Evolutionary conservation across 2,329 filamentous ascomycete species (phyloP).

Genomic region (Calcarisporium arbuscula): DNA sequence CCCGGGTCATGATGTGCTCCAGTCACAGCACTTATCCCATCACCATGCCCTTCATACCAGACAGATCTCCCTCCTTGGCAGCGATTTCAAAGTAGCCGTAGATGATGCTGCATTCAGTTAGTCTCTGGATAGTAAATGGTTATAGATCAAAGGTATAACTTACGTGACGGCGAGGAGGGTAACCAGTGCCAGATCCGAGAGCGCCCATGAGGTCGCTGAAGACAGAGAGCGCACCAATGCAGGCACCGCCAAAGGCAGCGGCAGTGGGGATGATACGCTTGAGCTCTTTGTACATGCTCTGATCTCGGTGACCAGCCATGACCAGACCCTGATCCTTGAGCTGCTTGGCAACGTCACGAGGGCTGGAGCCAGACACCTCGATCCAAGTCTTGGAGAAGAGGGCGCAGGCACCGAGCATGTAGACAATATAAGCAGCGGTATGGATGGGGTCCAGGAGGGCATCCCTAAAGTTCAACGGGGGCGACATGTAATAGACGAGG

Average conservation of each 20-base stretch:
- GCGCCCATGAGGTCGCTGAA: slow-evolving; percentile 93
- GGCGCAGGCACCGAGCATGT: slow-evolving; percentile 96
- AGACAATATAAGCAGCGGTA: slow-evolving; percentile 88
- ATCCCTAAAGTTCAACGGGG: slow-evolving; percentile 94
- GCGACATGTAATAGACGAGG: slow-evolving; percentile 99
- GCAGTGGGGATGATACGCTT: slow-evolving; percentile 99
- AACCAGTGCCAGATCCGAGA: slow-evolving; percentile 92
- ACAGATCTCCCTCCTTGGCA: slow-evolving; percentile 94
- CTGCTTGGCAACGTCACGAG: slow-evolving; percentile 97
- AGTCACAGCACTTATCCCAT: slow-evolving; percentile 58
- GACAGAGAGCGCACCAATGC: slow-evolving; percentile 95
- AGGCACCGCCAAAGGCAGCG: slow-evolving; percentile 95
- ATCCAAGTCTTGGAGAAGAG: slow-evolving; percentile 99
- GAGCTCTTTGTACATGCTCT: slow-evolving; percentile 99
- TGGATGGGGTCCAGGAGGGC: slow-evolving; percentile 95
- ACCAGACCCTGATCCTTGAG: slow-evolving; percentile 99
- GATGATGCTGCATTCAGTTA: slow-evolving; percentile 68
- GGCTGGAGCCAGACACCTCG: slow-evolving; percentile 95
- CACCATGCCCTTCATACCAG: slow-evolving; percentile 69
- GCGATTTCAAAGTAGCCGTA: slow-evolving; percentile 99
- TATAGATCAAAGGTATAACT: slow-evolving; percentile 41
- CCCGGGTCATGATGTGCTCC: no score
- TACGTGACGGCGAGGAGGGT: slow-evolving; percentile 97
- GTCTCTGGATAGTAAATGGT: slow-evolving; percentile 10
- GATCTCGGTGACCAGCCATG: slow-evolving; percentile 98